Evolutionary conservation across 2,329 filamentous ascomycete species (phyloP), one percentile per base, ranked within the genome.

Genomic region (Apiospora aurea): DNA sequence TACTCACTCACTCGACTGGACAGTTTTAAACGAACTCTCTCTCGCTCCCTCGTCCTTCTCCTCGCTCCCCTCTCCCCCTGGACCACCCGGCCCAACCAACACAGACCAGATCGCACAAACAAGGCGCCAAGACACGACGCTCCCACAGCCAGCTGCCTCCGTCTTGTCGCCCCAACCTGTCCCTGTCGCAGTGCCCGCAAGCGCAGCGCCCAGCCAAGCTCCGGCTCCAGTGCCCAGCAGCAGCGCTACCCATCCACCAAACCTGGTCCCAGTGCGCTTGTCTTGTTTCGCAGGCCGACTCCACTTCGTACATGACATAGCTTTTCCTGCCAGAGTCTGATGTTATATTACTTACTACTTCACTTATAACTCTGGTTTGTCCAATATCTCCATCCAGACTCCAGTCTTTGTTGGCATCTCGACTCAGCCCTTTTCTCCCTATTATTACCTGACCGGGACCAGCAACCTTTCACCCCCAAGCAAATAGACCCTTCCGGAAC

Each of bases 271-370:
- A n/a, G 57, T 41, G 34, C 57, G 10, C 57, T 64, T 64, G 57
- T 64, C 57, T 64, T 64, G 57, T 64, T 64, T 64, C 57, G 57
- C 18, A 41, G 57, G 18, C 57, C 29, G 18, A n/a, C 34, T 21
- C 57, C 57, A 64, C 57, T 64, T 64, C 34, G 41, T 64, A 64
- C 57, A 64, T 41, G 57, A 64, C 57, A 64, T 64, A 64, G 57
- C 57, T 64, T 41, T 41, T 64, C 16, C 16, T 64, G 29, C 57
- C 57, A 38, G 34, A 64, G 57, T 64, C 57, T 64, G 29, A 41
- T 64, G 57, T 64, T 64, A 64, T 64, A 64, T 64, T 64, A 64
- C 57, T 61, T 61, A 61, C 53, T 61, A 61, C 53, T 61, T 61
- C 29, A 61, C 53, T 61, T 61, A 61, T 61, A 61, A 61, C 29